Evolutionary conservation across 164 flowering plant genomes (phyloP).

Genomic region (Vitis rupestris): DNA sequence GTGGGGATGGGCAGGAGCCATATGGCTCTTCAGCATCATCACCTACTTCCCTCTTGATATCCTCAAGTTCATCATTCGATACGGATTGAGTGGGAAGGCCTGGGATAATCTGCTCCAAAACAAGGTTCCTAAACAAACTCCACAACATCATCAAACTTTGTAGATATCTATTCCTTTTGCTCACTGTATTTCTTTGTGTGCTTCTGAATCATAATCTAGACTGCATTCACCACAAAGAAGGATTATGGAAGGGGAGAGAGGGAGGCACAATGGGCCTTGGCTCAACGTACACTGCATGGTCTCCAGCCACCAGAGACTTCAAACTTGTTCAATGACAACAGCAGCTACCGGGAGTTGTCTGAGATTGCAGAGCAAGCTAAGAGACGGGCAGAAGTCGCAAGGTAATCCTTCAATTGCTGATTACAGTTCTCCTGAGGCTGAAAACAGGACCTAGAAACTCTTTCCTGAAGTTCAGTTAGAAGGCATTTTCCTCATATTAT

Average conservation of each 20-base stretch:
- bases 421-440: too few species aligned
- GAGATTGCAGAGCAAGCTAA: conserved; percentile 71
- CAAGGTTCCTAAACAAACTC: conserved; percentile 30
- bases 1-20: conserved; percentile 83
- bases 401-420: conserved; percentile 23
- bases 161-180: neutral
- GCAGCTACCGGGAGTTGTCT: conserved; percentile 37
- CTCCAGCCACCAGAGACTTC: conserved; percentile 38
- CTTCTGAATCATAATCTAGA: conserved; percentile 24
- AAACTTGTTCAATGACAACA: conserved; percentile 26
- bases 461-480: too few species aligned
- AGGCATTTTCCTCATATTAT: too few species aligned
- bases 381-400: conserved; percentile 61
- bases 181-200: neutral
- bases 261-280: conserved; percentile 83
- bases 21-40: conserved; percentile 67
- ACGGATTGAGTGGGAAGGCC: conserved; percentile 54
- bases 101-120: conserved; percentile 57
- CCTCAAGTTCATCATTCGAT: conserved; percentile 64
- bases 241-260: conserved; percentile 85
- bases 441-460: too few species aligned
- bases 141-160: too few species aligned
- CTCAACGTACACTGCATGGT: conserved; percentile 78
- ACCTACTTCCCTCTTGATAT: conserved; percentile 76
- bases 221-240: conserved; percentile 81